phyloP scores from a whole-genome alignment of 805 yeast species.

The Ogataea sp. region DNA sequence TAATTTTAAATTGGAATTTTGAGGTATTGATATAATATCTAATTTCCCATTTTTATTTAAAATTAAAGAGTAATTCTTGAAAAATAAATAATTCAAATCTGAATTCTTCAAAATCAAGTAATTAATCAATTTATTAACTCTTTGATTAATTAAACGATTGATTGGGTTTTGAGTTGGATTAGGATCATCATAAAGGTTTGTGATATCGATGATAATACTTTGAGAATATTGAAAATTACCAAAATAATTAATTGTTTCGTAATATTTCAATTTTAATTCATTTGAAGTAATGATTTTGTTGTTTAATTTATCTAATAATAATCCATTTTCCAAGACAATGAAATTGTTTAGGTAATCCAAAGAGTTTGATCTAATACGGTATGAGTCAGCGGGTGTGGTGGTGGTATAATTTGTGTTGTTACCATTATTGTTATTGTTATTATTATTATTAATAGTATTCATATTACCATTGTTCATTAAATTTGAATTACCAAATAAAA shows the following conservation, averaged over 20 bases:
- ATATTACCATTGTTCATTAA: slow-evolving; percentile 2
- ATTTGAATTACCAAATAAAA: not conserved
- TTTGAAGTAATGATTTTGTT: slow-evolving; percentile 47
- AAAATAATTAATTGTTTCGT: slow-evolving; percentile 47
- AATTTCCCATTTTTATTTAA: slow-evolving; percentile 35
- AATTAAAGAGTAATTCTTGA: slow-evolving; percentile 27
- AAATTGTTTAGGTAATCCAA: not conserved
- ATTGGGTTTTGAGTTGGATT: slow-evolving; percentile 9
- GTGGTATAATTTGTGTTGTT: not conserved
- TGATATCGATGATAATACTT: slow-evolving; percentile 30
- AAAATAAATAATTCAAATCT: slow-evolving; percentile 28
- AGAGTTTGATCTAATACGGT: slow-evolving; percentile 12
- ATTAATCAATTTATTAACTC: slow-evolving; percentile 25
- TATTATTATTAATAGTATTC: slow-evolving; percentile 2
- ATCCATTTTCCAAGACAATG: slow-evolving; percentile 44
- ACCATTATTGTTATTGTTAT: not conserved
- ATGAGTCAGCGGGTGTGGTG: too few species aligned
- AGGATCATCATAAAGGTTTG: slow-evolving; percentile 19
- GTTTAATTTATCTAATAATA: slow-evolving; percentile 44
- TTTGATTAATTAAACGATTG: slow-evolving; percentile 9
- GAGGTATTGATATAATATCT: slow-evolving; percentile 63
- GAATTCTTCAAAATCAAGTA: slow-evolving; percentile 36
- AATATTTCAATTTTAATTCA: slow-evolving; percentile 42
- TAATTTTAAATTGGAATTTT: slow-evolving; percentile 51
- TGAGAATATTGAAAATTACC: slow-evolving; percentile 33